Evolutionary conservation across 2,329 filamentous ascomycete genomes (phyloP), one percentile per base, ranked within the genome.

Genomic region (Didymella arachidicola): DNA sequence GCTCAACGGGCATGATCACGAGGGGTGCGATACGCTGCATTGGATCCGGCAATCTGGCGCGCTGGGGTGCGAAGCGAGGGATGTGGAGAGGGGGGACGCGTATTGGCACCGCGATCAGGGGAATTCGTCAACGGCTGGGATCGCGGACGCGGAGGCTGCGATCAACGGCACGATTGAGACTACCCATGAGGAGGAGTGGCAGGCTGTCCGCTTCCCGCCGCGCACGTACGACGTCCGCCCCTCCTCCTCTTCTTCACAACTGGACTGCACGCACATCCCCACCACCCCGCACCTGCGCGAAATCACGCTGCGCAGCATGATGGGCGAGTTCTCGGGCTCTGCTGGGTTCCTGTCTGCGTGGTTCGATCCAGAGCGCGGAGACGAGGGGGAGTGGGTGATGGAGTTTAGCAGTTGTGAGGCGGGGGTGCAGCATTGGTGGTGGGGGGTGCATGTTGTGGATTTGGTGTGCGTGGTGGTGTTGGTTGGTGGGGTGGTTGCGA

Each of bases 251-350:
- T 22, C 22, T 2, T 22, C 22, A 22, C 8, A 22, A 53, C 7
- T 49, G 54, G 12, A 18, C 50, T 72, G 70, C 45, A 65, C 62
- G 1, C 32, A 41, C 29, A 66, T 72, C 16, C 50, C 44, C 18
- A 45, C n/a, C 22, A 55, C 61, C 0, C 71, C 89, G 0, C 89
- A 89, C 0, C 81, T 97, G 6, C 84, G 94, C 27, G 95, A 99
- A 78, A 87, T 98, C 64, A 99, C 95, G 0, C 90, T 99, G 2
- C 88, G 93, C 59, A 97, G 92, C 77, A 98, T 99, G 93, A 99
- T 99, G 95, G 95, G 95, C 55, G 91, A 91, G 56, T 99, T 90
- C 77, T 89, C 87, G n/a, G 95, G 95, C 19, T 95, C 97, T 73
- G 92, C 93, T 0, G 95, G 93, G 0, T 81, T 99, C 41, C 78